Percentiles rank a stretch among this genome's conserved stretches.
Evolutionary conservation across 2,329 filamentous ascomycete species (phyloP).

Genomic region (Didymosphaeria variabile): DNA sequence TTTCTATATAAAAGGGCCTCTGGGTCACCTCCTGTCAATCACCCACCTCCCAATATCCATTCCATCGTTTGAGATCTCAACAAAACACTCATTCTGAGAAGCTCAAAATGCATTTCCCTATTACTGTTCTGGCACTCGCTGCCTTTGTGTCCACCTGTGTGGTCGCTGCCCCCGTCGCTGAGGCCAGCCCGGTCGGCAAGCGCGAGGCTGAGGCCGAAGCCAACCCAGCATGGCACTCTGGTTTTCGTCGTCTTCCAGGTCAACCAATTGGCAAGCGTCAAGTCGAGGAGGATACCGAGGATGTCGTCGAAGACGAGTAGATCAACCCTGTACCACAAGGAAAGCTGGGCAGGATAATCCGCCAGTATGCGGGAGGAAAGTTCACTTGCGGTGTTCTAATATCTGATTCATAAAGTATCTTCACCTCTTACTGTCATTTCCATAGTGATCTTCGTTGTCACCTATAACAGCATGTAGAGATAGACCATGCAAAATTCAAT

Average conservation of each 20-base stretch:
- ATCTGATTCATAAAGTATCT: not conserved
- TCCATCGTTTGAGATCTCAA: not conserved
- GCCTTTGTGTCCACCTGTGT: not conserved
- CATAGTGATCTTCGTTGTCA: slow-evolving; percentile 3
- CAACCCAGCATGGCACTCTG: not conserved
- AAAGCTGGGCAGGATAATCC: not conserved
- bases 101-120: slow-evolving; percentile 4
- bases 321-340: not conserved
- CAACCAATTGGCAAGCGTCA: not conserved
- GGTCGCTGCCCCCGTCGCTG: slow-evolving; percentile 5
- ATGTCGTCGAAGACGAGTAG: not conserved
- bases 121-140: slow-evolving; percentile 2
- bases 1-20: not conserved
- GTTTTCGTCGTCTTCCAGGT: not conserved
- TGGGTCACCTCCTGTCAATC: not conserved
- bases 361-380: not conserved
- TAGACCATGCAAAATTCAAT: slow-evolving; percentile 2
- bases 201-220: not conserved
- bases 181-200: not conserved
- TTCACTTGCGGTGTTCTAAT: not conserved
- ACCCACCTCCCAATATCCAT: not conserved
- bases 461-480: not conserved
- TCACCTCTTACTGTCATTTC: not conserved
- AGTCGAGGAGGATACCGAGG: too few relatives aligned
- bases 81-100: not conserved